Conservation (phyloP, 768 basidiomycete genomes). For the Mrakia hoshinonis region DNA sequence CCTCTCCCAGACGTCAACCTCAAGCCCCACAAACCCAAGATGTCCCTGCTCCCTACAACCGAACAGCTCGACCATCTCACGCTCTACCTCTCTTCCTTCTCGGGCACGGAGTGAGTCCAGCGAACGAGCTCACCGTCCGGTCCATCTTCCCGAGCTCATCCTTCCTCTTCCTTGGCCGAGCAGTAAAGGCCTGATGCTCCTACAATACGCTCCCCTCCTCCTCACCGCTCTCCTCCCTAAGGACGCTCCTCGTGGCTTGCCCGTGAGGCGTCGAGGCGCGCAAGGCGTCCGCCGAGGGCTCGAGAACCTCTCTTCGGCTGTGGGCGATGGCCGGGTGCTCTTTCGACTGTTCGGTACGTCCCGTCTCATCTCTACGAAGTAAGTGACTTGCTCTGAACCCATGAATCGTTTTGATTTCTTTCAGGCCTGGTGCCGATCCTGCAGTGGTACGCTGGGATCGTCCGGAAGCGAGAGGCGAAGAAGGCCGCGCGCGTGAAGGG, state of each 20-base stretch:
- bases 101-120: conserved; percentile 12
- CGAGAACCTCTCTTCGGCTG: background rate
- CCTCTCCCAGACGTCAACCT: no score
- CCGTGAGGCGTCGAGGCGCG: conserved; percentile 6
- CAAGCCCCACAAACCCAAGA: background rate
- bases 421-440: conserved; percentile 25
- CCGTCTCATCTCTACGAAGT: no score
- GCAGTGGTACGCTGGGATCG: conserved; percentile 14
- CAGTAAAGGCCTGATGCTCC: conserved; percentile 28
- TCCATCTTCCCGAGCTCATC: background rate
- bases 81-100: conserved; percentile 12
- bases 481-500: background rate
- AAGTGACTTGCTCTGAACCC: no score
- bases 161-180: background rate
- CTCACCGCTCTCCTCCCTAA: conserved; percentile 5
- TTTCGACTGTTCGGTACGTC: conserved; percentile 24
- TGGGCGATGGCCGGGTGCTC: conserved; percentile 19
- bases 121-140: background rate
- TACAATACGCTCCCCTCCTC: conserved; percentile 24
- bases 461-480: background rate
- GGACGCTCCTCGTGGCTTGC: background rate
- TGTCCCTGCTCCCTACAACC: background rate
- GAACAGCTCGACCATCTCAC: conserved; percentile 13
- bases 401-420: no score
- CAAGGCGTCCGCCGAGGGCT: conserved; percentile 4